These are phyloP conservation scores for Quercus parvula DNA, from an alignment of 306 rosid species.

Conservation along the genomic window DNA sequence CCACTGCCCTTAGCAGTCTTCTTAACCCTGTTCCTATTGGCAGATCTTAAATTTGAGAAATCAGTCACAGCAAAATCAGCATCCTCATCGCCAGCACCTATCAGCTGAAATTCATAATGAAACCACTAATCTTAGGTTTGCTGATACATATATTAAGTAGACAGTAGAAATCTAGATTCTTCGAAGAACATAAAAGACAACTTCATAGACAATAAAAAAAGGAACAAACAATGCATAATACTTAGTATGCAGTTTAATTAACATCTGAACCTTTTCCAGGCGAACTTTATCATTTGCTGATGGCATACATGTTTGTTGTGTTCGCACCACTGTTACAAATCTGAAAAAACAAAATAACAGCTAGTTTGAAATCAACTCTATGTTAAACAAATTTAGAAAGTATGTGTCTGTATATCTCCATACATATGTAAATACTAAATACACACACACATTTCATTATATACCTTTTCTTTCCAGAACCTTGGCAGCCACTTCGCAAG, in stretches of 20 bases:
- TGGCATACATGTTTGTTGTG: conserved; percentile 75
- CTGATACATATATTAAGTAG: background rate
- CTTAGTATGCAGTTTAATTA: conserved; percentile 7
- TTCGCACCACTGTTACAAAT: conserved; percentile 71
- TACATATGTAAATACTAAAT: background rate
- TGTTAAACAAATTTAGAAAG: background rate
- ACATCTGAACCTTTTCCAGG: conserved; percentile 61
- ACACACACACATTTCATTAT: background rate
- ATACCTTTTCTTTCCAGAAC: conserved; percentile 74
- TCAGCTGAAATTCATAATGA: conserved; percentile 44
- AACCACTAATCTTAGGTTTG: background rate
- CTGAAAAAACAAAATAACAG: conserved; percentile 42
- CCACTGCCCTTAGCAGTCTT: conserved; percentile 43
- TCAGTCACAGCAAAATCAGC: conserved; percentile 62
- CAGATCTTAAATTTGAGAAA: conserved; percentile 35
- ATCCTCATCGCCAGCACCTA: conserved; percentile 60
- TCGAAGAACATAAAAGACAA: background rate
- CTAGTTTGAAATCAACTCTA: conserved; percentile 2
- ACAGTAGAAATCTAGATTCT: background rate
- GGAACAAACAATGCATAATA: conserved; percentile 3
- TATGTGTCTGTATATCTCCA: too few species aligned
- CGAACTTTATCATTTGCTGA: conserved; percentile 70
- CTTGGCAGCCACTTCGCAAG: conserved; percentile 65
- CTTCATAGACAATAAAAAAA: background rate
- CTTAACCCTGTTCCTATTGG: conserved; percentile 37